phyloP scores from a whole-genome alignment of 495 filamentous ascomycete genomes.

The Extremus antarcticus region DNA sequence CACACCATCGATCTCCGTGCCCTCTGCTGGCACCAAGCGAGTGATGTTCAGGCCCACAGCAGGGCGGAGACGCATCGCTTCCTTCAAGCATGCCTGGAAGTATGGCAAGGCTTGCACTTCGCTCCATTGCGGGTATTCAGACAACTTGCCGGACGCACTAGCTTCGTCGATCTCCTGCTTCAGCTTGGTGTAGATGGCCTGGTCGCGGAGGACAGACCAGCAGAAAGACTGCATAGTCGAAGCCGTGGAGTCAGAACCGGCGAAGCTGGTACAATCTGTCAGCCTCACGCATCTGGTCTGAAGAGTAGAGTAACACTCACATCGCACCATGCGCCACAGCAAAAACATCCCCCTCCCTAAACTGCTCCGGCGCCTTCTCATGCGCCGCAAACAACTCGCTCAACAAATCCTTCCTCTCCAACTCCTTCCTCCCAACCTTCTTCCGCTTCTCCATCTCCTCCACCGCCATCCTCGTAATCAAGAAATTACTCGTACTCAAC shows the following conservation, averaged over 20 bases:
- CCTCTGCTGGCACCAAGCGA: constrained; percentile 16
- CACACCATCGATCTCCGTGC: constrained; percentile 16
- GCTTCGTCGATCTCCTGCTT: constrained; percentile 16
- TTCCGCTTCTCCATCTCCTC: constrained; percentile 37
- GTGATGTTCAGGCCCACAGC: constrained; percentile 21
- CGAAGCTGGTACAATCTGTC: constrained; percentile 14
- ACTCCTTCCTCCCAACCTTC: constrained; percentile 32
- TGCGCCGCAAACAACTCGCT: constrained; percentile 38
- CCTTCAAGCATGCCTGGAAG: constrained; percentile 21
- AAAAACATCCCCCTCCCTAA: constrained; percentile 43
- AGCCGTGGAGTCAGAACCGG: constrained; percentile 20
- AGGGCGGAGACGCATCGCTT: constrained; percentile 21
- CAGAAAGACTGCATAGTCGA: constrained; percentile 22
- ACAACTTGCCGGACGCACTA: constrained; percentile 14
- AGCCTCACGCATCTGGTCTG: background rate
- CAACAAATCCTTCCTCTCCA: constrained; percentile 40
- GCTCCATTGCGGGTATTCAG: constrained; percentile 14
- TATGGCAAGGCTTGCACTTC: constrained; percentile 19
- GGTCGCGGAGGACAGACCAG: constrained; percentile 16
- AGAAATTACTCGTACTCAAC: constrained; percentile 34
- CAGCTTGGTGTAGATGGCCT: constrained; percentile 12
- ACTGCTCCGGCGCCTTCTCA: constrained; percentile 36
- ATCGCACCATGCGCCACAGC: constrained; percentile 45
- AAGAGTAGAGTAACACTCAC: constrained; percentile 23
- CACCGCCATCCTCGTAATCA: constrained; percentile 42